Base-by-base conservation (phyloP, 805 yeast species). In the Barnettozyma populi region DNA sequence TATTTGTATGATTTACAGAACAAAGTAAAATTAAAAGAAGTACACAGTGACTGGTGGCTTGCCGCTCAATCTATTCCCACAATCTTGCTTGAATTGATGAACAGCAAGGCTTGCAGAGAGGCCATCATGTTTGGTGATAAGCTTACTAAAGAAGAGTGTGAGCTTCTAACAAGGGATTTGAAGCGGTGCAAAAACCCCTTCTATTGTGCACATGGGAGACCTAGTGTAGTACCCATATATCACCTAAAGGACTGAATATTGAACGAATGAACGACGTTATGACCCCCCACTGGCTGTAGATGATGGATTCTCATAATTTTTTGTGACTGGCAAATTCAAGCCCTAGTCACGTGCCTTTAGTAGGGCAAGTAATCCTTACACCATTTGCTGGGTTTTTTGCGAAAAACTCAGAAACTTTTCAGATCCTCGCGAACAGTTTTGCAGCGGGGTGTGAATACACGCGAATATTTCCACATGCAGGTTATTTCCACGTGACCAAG, bases 131-230 rank as follows among this genome's bases (percentile, higher is more conserved):
- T 88, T 66, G 95, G 95, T 0, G 80, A 79, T 38, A 35, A 46
- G 1, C 60, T 89, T 38, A 55, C 70, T 0, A 47, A 37, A 2
- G 49, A 45, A 0, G 76, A 81, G 44, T 82, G 87, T 64, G 50
- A 54, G 6, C 38, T 59, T 0, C 55, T 86, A 20, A 55, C 87
- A 0, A 31, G 42, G 1, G 51, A 64, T 1, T 67, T 88, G 25
- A 53, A 69, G 0, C 20, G 45, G 4, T 86, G 95, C 57, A 56
- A 65, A 13, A 63, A 72, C 18, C 95, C 96, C 0, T 84, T 86
- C 53, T 80, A 76, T 47, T 89, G 96, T 69, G 96, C 96, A 0
- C 96, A 88, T 62, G 95, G 95, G 0, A 65, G 96, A 47, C 95
- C 95, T 0, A 76, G 89, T 0, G 61, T 84, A 11, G 74, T 79